Percentiles rank a stretch among this genome's conserved stretches.
Evolutionary conservation across 345 rosid species (phyloP).

Genomic region (Sisymbrium irio): DNA sequence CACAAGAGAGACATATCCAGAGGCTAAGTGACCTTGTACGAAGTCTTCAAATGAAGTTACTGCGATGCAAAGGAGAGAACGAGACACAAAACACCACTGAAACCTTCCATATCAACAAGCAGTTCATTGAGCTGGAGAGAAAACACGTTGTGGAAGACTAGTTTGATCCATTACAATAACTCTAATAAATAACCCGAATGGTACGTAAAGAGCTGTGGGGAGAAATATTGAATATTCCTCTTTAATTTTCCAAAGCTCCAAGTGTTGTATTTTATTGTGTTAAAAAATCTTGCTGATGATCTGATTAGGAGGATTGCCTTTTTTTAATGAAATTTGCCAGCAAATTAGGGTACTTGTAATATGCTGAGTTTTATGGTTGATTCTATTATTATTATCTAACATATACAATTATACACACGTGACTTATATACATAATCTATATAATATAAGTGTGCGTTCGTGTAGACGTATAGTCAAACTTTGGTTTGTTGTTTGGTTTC

Average conservation of each 20-base stretch:
- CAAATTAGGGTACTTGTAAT: neutral
- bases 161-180: constrained; percentile 1
- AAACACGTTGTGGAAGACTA: constrained; percentile 59
- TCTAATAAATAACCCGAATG: neutral
- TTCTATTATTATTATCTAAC: neutral
- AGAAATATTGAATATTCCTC: constrained; percentile 3
- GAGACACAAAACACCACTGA: constrained; percentile 41
- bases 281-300: neutral
- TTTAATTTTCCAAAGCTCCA: neutral
- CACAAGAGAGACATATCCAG: constrained; percentile 79
- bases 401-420: neutral
- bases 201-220: constrained; percentile 17
- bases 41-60: constrained; percentile 58
- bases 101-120: constrained; percentile 37
- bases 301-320: neutral
- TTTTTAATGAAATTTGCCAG: neutral
- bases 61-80: constrained; percentile 51
- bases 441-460: neutral
- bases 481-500: constrained; percentile 17
- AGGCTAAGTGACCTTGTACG: constrained; percentile 68
- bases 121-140: constrained; percentile 55
- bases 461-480: constrained; percentile 11
- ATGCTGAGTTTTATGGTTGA: neutral
- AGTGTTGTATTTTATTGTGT: constrained; percentile 11
- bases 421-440: neutral